These are phyloP conservation scores for Tetragonia tetragonoides DNA, from an alignment of 148 eudicot genomes.

Conservation along the genomic window DNA sequence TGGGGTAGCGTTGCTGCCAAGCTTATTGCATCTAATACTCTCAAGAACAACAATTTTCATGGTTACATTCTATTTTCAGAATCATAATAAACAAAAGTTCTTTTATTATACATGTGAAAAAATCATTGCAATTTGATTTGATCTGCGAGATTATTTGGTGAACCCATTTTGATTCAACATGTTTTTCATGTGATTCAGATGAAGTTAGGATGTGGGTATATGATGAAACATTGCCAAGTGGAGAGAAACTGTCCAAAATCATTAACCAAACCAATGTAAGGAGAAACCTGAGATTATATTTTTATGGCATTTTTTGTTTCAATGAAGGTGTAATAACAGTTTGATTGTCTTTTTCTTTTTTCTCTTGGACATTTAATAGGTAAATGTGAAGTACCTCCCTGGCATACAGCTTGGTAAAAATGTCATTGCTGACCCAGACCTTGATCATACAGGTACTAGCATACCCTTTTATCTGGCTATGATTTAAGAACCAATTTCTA, in stretches of 20 bases:
- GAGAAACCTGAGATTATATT: not conserved
- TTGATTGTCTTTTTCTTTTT: not conserved
- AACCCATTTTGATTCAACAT: constrained; percentile 11
- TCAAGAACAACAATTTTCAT: constrained; percentile 49
- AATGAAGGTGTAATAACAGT: not conserved
- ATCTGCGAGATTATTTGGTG: not conserved
- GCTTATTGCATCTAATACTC: constrained; percentile 85
- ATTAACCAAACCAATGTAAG: constrained; percentile 84
- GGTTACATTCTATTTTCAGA: constrained; percentile 33
- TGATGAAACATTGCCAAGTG: constrained; percentile 77
- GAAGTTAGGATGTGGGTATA: constrained; percentile 99
- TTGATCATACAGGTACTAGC: constrained; percentile 67
- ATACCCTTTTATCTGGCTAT: not conserved
- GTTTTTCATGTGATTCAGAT: constrained; percentile 45
- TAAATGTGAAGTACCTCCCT: constrained; percentile 90
- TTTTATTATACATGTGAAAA: too few species aligned
- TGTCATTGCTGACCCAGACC: constrained; percentile 90
- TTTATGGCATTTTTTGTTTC: not conserved
- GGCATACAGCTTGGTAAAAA: constrained; percentile 83
- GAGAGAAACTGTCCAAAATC: constrained; percentile 67
- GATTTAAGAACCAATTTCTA: not conserved
- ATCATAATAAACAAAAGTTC: not conserved
- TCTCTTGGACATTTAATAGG: constrained; percentile 36
- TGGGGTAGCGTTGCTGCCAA: constrained; percentile 99
- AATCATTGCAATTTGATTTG: not conserved